Evolutionary conservation across 495 filamentous ascomycete species (phyloP).

Genomic region (Tuber melanosporum): DNA sequence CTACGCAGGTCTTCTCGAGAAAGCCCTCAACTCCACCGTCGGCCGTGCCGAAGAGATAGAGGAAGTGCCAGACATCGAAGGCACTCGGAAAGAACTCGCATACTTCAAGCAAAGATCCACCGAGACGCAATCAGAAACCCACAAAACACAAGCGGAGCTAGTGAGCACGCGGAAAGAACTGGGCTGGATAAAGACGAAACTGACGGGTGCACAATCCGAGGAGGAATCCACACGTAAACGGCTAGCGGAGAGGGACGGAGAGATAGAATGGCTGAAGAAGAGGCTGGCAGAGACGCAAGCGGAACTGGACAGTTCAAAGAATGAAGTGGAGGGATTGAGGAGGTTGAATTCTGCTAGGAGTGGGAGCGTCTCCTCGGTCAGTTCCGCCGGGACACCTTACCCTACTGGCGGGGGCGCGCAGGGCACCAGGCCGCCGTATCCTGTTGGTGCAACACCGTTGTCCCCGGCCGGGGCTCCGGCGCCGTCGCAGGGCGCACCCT

Average conservation of each 20-base stretch:
- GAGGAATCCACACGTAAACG: not conserved
- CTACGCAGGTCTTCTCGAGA: conserved; percentile 16
- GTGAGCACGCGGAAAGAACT: not conserved
- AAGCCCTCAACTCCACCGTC: conserved; percentile 9
- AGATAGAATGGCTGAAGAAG: conserved; percentile 7
- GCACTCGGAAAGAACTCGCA: conserved; percentile 10
- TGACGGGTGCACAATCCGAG: not conserved
- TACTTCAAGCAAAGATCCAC: conserved; percentile 11
- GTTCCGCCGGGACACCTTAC: not conserved
- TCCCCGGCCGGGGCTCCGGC: not conserved
- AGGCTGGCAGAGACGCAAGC: conserved; percentile 11
- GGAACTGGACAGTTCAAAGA: not conserved
- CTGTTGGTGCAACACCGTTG: not conserved
- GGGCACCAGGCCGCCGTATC: not conserved
- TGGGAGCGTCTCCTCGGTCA: not conserved
- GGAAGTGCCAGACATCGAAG: conserved; percentile 16
- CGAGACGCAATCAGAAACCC: conserved; percentile 5
- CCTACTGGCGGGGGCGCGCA: not conserved
- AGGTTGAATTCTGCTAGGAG: not conserved
- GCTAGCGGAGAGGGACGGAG: not conserved
- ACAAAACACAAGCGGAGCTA: conserved; percentile 10
- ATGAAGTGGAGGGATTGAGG: not conserved
- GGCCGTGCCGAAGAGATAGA: not conserved
- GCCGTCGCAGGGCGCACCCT: not conserved
- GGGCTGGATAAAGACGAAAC: not conserved